Percentiles rank a stretch among this genome's conserved stretches.
Conservation (phyloP, 169 alveolate species). For the Besnoitia besnoiti region DNA sequence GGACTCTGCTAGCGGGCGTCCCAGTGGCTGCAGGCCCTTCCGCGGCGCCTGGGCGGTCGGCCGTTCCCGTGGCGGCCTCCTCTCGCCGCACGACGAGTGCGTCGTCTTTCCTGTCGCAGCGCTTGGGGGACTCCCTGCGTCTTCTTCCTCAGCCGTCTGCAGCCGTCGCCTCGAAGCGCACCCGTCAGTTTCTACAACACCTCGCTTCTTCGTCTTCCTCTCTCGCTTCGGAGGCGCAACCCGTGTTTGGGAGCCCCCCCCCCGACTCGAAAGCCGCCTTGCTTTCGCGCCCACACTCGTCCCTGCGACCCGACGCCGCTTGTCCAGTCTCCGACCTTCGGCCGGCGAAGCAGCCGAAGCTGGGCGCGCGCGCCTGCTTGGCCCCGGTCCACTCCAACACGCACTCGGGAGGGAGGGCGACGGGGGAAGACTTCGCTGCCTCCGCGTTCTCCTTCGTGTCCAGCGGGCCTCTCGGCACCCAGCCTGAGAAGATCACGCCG, state of each 20-base stretch:
- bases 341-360: conserved; percentile 23
- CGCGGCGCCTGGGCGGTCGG: neutral
- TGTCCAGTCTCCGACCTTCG: neutral
- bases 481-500: neutral
- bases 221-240: neutral
- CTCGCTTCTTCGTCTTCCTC: neutral
- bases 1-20: neutral
- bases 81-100: neutral
- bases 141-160: neutral
- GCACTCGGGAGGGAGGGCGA: too few species aligned
- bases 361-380: neutral
- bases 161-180: conserved; percentile 21
- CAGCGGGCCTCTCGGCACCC: neutral
- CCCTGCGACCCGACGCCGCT: neutral
- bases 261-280: neutral
- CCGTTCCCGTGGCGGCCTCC: neutral
- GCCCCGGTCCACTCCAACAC: neutral
- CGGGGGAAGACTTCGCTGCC: neutral
- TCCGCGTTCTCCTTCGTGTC: neutral
- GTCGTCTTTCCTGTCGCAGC: conserved; percentile 9
- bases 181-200: neutral
- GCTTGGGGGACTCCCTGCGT: neutral
- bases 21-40: neutral
- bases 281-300: neutral
- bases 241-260: neutral